Percentiles rank a stretch among this genome's conserved stretches.
phyloP scores from a whole-genome alignment of 1,284 basidiomycete species.

The Phlebopus sp. region DNA sequence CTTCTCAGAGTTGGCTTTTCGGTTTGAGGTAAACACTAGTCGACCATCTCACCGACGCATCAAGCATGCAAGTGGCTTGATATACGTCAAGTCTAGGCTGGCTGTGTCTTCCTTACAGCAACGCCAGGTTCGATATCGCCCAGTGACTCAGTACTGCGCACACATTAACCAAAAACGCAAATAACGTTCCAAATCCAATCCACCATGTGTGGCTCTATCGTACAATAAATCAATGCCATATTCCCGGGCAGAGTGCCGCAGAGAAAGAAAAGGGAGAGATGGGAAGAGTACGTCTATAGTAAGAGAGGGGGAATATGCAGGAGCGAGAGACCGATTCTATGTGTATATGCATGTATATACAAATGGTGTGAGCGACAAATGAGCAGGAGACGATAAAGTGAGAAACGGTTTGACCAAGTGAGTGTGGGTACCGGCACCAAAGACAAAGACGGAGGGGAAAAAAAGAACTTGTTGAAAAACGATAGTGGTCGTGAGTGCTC shows the following conservation, averaged over 20 bases:
- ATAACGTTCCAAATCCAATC: constrained; percentile 33
- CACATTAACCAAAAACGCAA: constrained; percentile 24
- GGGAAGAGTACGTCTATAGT: constrained; percentile 21
- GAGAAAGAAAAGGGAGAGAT: constrained; percentile 7
- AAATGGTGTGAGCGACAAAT: constrained; percentile 28
- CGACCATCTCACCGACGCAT: no score
- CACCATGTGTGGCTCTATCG: constrained; percentile 22
- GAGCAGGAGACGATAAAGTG: constrained; percentile 15
- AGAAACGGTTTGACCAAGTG: constrained; percentile 19
- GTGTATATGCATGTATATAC: constrained; percentile 40
- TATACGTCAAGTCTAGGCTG: no score
- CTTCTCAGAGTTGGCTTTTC: no score
- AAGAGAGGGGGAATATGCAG: constrained; percentile 24
- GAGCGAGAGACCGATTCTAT: constrained; percentile 29
- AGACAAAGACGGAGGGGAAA: constrained; percentile 2
- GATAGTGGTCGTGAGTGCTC: constrained; percentile 24
- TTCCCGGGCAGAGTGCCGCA: constrained; percentile 15
- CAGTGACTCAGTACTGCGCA: no score
- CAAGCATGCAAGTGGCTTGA: no score
- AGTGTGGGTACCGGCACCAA: constrained; percentile 25
- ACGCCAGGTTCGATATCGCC: no score
- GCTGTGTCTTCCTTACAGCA: no score
- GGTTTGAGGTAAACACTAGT: no score
- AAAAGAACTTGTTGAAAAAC: constrained; percentile 10
- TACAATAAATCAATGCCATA: constrained; percentile 37